Evolutionary conservation across 768 basidiomycete species (phyloP), one percentile per base, ranked within the genome.

Genomic region (Boletus pseudo-olivaceus): DNA sequence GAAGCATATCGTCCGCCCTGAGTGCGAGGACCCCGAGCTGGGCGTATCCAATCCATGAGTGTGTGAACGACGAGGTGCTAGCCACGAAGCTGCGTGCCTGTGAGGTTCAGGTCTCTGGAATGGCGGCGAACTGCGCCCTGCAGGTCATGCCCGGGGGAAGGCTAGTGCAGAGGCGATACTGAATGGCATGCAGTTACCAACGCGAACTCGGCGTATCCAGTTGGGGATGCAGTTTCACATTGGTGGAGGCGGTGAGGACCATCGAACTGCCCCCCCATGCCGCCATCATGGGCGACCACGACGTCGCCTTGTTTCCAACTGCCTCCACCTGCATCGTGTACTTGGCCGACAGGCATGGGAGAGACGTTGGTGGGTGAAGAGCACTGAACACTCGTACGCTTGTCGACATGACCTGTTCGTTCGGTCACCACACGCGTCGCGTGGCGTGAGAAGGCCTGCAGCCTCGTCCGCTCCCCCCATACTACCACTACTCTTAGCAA

Each of bases 391-490:
- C 23, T 23, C 23, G 23, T 23, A 23, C 23, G 23, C 23, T 23
- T 23, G 23, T 23, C 23, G n/a, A n/a, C n/a, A n/a, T n/a, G n/a
- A n/a, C n/a, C n/a, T n/a, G n/a, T n/a, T n/a, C 37, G 37, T 17
- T 8, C n/a, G 9, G 29, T 17, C 37, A 9, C n/a, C 37, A 17
- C 7, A 15, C 40, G 7, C 23, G 9, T 45, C 10, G 7, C 30
- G 44, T 72, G 63, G 60, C 72, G 72, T 54, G 67, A 49, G 62
- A 67, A 51, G n/a, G 2, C 7, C 1, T 37, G 12, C 4, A 14
- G 5, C 10, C 5, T 19, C 29, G 10, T 17, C 32, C 14, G 10
- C 19, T 15, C 20, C 9, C 15, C 2, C n/a, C 7, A 4, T 32
- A 42, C 55, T 23, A 7, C 30, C 5, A 33, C 53, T 42, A 11